Base-by-base conservation (phyloP, 2,329 filamentous ascomycete genomes). In the Grosmannia clavigera region DNA sequence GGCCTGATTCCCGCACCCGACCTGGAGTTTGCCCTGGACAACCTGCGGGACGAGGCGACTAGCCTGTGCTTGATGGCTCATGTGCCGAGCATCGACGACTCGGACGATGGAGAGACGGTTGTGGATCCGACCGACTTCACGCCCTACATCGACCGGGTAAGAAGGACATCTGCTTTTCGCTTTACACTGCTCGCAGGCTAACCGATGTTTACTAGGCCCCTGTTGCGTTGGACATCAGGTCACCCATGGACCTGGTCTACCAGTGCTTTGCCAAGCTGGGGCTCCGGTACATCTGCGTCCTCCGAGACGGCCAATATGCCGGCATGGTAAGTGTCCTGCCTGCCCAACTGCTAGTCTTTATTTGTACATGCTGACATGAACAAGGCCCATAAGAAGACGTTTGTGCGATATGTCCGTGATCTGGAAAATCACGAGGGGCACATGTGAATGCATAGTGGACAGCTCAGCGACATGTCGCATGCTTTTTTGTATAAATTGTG, bases 201-300 rank as follows among this genome's bases (percentile, higher is more conserved):
- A 35, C 43, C n/a, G 7, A 33, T 7, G 53, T 55, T 31, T 25
- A 16, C 7, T 25, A 56, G 55, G 88, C 92, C 2, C 94, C 94
- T 0, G 82, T 99, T 16, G 82, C 92, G 14, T 77, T 99, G 29
- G 94, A 99, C 68, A 88, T 95, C 35, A 83, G 86, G 65, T 94
- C 88, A 0, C 90, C 94, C 0, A 92, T 97, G 82, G 92, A 97
- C 70, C 75, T 99, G 48, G 94, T 96, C 4, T 96, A 96, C 68
- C 94, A 99, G 70, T 92, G 91, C 68, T 99, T 97, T 71, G 88
- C 90, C 57, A 99, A 99, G 73, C 78, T 99, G 10, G 94, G 94
- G 1, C 73, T 99, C 65, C 80, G 94, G 63, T 97, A 96, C 72
- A 87, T 99, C 57, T 97, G 94, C 70, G 91, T 96, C 5, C 76